Conservation (phyloP, 169 alveolate species). For the Pseudocohnilembus persalinus region DNA sequence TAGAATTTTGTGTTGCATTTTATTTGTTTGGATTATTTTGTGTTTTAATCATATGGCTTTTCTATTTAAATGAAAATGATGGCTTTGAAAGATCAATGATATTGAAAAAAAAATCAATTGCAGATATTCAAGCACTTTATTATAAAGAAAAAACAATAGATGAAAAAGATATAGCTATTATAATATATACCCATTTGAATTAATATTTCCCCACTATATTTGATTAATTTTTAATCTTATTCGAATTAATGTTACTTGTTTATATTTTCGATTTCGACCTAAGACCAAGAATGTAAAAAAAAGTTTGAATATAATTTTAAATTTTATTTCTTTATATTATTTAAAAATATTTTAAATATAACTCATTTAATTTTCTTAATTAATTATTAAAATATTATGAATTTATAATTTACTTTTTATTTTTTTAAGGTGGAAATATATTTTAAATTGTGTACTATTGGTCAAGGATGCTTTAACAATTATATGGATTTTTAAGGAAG, state of each 20-base stretch:
- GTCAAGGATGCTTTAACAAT: not conserved
- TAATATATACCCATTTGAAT: too few species aligned
- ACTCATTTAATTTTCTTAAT: too few species aligned
- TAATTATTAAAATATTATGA: too few species aligned
- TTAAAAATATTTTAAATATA: too few species aligned
- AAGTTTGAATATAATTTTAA: too few species aligned
- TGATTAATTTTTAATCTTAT: not conserved
- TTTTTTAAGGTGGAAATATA: not conserved
- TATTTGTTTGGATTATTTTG: too few species aligned
- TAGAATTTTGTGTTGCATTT: too few species aligned
- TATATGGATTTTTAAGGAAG: not conserved
- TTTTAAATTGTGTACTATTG: not conserved
- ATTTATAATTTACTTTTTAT: too few species aligned
- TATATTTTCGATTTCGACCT: not conserved
- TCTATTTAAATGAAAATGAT: not conserved
- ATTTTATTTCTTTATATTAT: too few species aligned
- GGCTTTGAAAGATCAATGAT: not conserved
- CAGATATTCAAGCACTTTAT: not conserved
- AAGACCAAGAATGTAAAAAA: not conserved
- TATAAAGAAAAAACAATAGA: not conserved
- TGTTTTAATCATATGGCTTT: not conserved
- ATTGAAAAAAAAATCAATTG: not conserved
- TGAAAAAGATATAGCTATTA: not conserved
- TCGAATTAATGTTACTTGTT: too few species aligned
- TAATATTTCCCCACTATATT: not conserved